Evolutionary conservation across 441 rosid genomes (phyloP).

Genomic region (Pelargonium fulgidum): DNA sequence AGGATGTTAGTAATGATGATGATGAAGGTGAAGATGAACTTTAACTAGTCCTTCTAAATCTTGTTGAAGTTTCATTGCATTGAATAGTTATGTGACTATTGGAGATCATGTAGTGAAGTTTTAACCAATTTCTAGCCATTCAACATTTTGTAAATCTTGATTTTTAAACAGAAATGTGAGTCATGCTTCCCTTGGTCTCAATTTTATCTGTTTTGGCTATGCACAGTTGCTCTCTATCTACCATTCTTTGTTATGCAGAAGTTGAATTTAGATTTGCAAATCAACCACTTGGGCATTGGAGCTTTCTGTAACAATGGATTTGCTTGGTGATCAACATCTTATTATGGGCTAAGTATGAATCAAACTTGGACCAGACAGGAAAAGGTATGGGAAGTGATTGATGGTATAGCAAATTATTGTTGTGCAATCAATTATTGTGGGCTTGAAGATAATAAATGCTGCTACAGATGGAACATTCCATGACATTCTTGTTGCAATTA

Average conservation of each 20-base stretch:
- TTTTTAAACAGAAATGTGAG: constrained; percentile 4
- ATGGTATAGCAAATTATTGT: background rate
- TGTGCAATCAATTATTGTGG: background rate
- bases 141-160: background rate
- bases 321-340: too few relatives aligned
- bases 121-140: background rate
- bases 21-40: constrained; percentile 31
- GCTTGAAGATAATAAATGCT: background rate
- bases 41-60: constrained; percentile 9
- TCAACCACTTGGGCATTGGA: background rate
- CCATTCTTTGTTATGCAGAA: background rate
- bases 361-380: background rate
- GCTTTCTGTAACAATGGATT: too few relatives aligned
- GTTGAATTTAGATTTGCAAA: background rate
- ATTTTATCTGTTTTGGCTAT: background rate
- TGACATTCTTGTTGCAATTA: background rate
- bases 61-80: background rate
- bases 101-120: background rate
- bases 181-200: background rate
- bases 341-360: too few relatives aligned
- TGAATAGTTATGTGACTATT: background rate
- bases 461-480: background rate
- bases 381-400: background rate
- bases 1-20: constrained; percentile 20
- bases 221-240: background rate